Evolutionary conservation across 768 basidiomycete species (phyloP), one percentile per base, ranked within the genome.

Genomic region (Auriculariales sp.): DNA sequence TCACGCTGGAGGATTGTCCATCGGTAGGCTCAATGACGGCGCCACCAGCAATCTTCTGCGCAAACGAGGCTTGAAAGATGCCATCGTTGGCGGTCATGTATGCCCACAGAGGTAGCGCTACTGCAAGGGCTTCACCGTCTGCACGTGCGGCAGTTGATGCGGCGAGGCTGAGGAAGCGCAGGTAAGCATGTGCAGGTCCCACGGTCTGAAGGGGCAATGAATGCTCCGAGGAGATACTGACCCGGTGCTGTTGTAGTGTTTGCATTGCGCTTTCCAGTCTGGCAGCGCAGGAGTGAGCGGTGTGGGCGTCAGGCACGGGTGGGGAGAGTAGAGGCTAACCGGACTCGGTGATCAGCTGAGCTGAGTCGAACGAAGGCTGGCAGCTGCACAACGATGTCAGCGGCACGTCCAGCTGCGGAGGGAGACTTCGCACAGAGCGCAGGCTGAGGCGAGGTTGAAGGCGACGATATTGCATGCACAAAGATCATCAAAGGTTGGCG

Each of bases 381-480:
- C 39, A 44, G 22, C 39, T 44, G 39, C 4, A 24, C 14, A 24
- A 19, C 22, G 39, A 19, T 3, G 22, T 25, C 7, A 25, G 39
- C 12, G 7, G 5, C 7, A 19, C 19, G 10, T 12, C 22, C 9
- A 44, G 39, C 17, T 19, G 6, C 22, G 14, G 39, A 6, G 5
- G 14, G 39, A 25, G 1, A 44, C 22, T 12, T 12, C 39, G 2
- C 19, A 44, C 39, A 44, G 0, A 11, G 39, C 27, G 39, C 39
- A 44, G 19, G 39, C 39, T 12, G 39, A 44, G 12, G 39, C 39
- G 39, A 44, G 39, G 19, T 44, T 44, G 39, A 44, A 44, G 39
- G 39, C 39, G 39, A 44, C 39, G 39, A 44, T 9, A 25, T 44
- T 44, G 3, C 39, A 44, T 2, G 6, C 22, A 25, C 39, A 44